Evolutionary conservation across 352 stramenopile genomes (phyloP).

Genomic region (Globisporangium parvum): DNA sequence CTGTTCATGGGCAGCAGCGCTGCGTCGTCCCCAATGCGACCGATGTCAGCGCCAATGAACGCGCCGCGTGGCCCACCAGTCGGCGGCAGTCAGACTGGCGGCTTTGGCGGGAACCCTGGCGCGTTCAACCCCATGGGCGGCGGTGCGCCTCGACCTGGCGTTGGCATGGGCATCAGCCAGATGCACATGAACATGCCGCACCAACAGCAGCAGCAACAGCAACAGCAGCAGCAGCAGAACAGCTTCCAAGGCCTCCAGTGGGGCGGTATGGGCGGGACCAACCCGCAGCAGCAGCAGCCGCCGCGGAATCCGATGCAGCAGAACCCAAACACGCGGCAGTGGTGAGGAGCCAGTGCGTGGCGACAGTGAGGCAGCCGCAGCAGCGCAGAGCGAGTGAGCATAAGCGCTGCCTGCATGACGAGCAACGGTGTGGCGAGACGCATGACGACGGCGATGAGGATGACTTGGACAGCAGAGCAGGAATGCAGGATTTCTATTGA

Average conservation of each 20-base stretch:
- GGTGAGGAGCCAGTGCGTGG: constrained; percentile 13
- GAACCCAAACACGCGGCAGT: constrained; percentile 38
- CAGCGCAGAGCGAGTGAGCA: not conserved
- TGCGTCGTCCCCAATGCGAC: constrained; percentile 19
- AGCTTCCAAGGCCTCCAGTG: constrained; percentile 82
- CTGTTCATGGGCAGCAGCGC: constrained; percentile 37
- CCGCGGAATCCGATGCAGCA: constrained; percentile 51
- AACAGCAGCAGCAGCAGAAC: constrained; percentile 54
- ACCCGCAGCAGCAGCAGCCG: constrained; percentile 34
- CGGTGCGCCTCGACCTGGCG: constrained; percentile 28
- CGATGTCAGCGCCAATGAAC: constrained; percentile 27
- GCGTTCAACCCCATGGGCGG: constrained; percentile 42
- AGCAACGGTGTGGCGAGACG: too few relatives aligned
- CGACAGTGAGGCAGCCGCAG: not conserved
- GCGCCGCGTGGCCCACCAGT: constrained; percentile 17
- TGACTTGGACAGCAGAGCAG: too few relatives aligned
- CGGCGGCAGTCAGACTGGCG: constrained; percentile 12
- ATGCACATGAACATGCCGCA: constrained; percentile 72
- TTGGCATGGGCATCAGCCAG: constrained; percentile 77
- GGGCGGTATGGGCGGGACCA: constrained; percentile 56
- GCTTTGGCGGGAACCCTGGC: constrained; percentile 17
- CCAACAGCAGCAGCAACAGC: constrained; percentile 31
- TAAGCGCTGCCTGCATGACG: too few relatives aligned
- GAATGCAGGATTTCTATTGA: too few relatives aligned
- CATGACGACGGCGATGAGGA: too few relatives aligned